phyloP scores from a whole-genome alignment of 306 rosid species.

The Crotalaria pallida region DNA sequence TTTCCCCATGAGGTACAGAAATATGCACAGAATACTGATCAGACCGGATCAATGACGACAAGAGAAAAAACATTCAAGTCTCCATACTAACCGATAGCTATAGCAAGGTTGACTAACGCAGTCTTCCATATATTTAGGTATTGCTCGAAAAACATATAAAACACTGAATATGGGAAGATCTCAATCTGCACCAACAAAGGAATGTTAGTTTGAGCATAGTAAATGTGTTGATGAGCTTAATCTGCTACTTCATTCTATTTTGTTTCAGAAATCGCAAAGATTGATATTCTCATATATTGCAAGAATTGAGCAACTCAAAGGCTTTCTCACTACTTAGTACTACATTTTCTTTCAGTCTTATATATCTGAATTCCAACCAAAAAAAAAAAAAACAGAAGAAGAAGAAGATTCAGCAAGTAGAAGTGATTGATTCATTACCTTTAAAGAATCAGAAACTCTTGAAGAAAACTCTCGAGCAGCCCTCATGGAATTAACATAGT shows the following conservation, averaged over 20 bases:
- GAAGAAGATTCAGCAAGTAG: conserved; percentile 4
- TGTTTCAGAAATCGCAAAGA: conserved; percentile 6
- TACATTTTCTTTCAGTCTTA: neutral
- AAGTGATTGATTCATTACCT: conserved; percentile 42
- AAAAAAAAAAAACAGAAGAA: neutral
- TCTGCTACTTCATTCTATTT: conserved; percentile 2
- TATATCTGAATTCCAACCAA: neutral
- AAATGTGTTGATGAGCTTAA: neutral
- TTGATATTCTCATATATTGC: neutral
- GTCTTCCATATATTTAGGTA: conserved; percentile 97
- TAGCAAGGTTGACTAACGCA: conserved; percentile 86
- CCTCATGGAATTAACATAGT: conserved; percentile 86
- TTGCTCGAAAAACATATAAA: conserved; percentile 98
- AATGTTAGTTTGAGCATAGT: conserved; percentile 25
- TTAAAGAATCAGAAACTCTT: conserved; percentile 80
- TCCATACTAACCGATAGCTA: conserved; percentile 83
- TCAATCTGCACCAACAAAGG: conserved; percentile 74
- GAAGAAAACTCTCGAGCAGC: conserved; percentile 93
- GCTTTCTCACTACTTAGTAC: neutral
- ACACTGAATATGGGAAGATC: conserved; percentile 92
- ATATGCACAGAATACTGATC: conserved; percentile 7
- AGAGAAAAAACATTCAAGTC: neutral
- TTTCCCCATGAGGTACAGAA: neutral
- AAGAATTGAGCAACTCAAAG: conserved; percentile 1
- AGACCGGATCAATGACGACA: neutral